Evolutionary conservation across 805 yeast genomes (phyloP), one percentile per base, ranked within the genome.

Genomic region (Vanderwaltozyma polyspora): DNA sequence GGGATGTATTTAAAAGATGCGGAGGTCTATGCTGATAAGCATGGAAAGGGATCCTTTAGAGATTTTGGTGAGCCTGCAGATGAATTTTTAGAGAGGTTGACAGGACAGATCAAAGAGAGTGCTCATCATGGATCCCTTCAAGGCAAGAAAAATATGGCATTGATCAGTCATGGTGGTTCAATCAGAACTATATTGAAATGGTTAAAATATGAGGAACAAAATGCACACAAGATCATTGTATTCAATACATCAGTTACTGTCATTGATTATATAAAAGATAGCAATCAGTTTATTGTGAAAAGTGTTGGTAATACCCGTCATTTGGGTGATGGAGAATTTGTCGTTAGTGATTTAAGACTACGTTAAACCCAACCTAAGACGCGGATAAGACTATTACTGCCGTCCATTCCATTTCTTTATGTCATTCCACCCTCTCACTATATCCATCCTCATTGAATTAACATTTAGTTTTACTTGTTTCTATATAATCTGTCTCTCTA

Each of bases 121-220:
- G 50, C 74, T 3, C 57, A 62, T 8, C 61, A 59, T 19, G 45
- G 53, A 3, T 44, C 43, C 0, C 48, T 58, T 2, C 55, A 55
- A 17, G 50, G 37, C 1, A 40, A 37, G 6, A 57, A 56, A 32
- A 81, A 80, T 45, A 67, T 79, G 2, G 61, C 76, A 11, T 39
- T 82, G 15, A 72, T 84, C 37, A 73, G 85, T 11, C 94, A 84
- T 52, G 94, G 94, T 15, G 94, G 94, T 7, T 79, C 80, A 2
- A 76, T 84, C 13, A 70, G 83, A 30, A 69, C 74, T 19, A 66
- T 77, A 25, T 51, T 72, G 26, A 68, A 69, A 39, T 64, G 75
- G 51, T 58, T 79, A 28, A 57, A 72, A 32, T 46, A 54, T 5
- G 65, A 62, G 2, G 61, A 73, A 33, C 58, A 55, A 4, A 55